Conservation (phyloP, 73 alveolate genomes). For the Urostyla sp. region DNA sequence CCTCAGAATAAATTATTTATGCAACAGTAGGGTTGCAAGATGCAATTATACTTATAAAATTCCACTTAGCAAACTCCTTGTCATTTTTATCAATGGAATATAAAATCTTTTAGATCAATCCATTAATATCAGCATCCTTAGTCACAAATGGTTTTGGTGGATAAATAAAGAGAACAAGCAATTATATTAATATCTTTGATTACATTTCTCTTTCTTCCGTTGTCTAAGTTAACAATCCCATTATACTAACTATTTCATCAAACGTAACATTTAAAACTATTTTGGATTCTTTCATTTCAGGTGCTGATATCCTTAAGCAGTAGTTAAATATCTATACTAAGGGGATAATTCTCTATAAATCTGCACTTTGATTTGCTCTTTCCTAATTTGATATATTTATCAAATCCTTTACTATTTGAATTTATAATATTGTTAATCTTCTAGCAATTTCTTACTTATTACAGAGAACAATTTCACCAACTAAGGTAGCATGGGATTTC, state of each 20-base stretch:
- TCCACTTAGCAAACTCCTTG: neutral
- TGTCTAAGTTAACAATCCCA: neutral
- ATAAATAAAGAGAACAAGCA: neutral
- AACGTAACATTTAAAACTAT: neutral
- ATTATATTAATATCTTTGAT: conserved; percentile 1
- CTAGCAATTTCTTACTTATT: conserved; percentile 7
- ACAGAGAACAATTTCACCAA: conserved; percentile 54
- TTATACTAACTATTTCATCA: neutral
- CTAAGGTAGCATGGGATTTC: conserved; percentile 46
- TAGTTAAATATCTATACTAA: conserved; percentile 35
- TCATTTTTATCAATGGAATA: no score
- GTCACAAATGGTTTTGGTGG: conserved; percentile 42
- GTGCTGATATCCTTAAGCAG: conserved; percentile 46
- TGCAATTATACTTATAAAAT: conserved; percentile 20
- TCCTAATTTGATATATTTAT: neutral
- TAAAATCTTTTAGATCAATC: conserved; percentile 7
- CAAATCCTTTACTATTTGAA: conserved; percentile 11
- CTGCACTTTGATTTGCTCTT: conserved; percentile 21
- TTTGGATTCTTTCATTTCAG: neutral
- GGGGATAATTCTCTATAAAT: conserved; percentile 16
- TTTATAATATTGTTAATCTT: conserved; percentile 25
- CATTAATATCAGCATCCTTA: neutral
- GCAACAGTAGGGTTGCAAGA: conserved; percentile 13
- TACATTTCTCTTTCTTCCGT: conserved; percentile 30
- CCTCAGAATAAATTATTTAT: neutral